phyloP scores from a whole-genome alignment of 306 rosid species.

The Dryas octopetala region DNA sequence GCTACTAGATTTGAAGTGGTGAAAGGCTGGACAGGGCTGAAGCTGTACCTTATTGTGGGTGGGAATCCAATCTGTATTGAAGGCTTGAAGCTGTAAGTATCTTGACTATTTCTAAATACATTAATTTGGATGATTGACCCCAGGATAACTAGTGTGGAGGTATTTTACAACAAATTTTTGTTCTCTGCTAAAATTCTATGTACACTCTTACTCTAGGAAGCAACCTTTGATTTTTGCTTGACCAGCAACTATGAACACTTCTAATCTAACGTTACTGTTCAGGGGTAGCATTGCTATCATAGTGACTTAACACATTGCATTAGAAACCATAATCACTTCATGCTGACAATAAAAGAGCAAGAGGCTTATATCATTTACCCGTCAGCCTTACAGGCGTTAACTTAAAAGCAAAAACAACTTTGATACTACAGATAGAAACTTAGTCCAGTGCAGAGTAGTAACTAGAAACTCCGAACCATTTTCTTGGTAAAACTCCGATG shows the following conservation, averaged over 20 bases:
- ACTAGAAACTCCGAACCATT: not conserved
- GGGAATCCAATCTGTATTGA: not conserved
- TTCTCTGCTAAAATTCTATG: not conserved
- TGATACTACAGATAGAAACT: constrained; percentile 18
- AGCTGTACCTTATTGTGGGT: not conserved
- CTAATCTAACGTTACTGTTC: not conserved
- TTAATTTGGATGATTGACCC: not conserved
- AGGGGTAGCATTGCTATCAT: not conserved
- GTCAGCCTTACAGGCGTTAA: constrained; percentile 11
- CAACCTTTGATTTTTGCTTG: not conserved
- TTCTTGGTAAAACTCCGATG: not conserved
- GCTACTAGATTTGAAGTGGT: not conserved
- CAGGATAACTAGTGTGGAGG: no score
- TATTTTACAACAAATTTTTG: not conserved
- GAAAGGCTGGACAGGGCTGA: not conserved
- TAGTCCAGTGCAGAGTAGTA: constrained; percentile 10
- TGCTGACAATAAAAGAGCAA: constrained; percentile 8
- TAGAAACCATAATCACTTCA: constrained; percentile 1
- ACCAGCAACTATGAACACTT: not conserved
- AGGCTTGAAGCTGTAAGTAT: constrained; percentile 13
- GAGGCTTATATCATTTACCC: constrained; percentile 5
- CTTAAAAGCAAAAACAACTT: constrained; percentile 5
- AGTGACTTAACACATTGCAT: not conserved
- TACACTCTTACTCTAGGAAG: not conserved
- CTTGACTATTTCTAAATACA: not conserved